Percentiles rank a stretch among this genome's conserved stretches.
phyloP scores from a whole-genome alignment of 2,329 filamentous ascomycete species.

The Graphilbum sp. region DNA sequence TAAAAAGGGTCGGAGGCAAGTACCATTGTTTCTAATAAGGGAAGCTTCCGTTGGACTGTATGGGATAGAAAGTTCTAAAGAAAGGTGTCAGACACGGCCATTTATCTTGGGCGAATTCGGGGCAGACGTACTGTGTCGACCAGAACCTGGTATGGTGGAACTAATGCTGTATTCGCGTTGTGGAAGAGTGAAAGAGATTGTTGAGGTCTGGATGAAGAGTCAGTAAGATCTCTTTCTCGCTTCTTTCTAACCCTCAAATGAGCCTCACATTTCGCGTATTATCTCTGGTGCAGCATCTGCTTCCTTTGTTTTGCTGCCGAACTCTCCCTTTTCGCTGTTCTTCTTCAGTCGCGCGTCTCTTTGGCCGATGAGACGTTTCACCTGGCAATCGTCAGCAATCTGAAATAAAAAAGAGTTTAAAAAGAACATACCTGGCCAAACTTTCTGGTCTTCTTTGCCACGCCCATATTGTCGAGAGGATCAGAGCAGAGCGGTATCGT shows the following conservation, averaged over 20 bases:
- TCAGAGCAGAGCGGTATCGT: too few species aligned
- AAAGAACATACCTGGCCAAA: slow-evolving; percentile 37
- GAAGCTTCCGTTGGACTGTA: slow-evolving; percentile 75
- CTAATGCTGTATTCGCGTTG: slow-evolving; percentile 11
- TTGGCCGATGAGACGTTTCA: slow-evolving; percentile 71
- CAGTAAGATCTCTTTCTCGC: not conserved
- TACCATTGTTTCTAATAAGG: slow-evolving; percentile 60
- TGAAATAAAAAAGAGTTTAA: not conserved
- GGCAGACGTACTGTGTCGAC: slow-evolving; percentile 10
- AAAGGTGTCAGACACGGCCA: not conserved
- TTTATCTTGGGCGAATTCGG: not conserved
- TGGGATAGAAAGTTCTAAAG: slow-evolving; percentile 64
- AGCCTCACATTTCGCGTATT: slow-evolving; percentile 9
- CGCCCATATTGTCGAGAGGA: slow-evolving; percentile 48
- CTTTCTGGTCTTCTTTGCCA: slow-evolving; percentile 81
- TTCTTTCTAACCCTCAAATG: not conserved
- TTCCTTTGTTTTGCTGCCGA: slow-evolving; percentile 27
- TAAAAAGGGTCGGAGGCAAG: too few species aligned
- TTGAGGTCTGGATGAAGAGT: slow-evolving; percentile 7
- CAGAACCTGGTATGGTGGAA: slow-evolving; percentile 12
- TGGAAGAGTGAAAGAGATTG: slow-evolving; percentile 12
- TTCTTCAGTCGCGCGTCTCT: slow-evolving; percentile 69
- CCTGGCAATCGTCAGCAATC: slow-evolving; percentile 19
- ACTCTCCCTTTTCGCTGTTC: slow-evolving; percentile 49
- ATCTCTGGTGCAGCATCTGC: slow-evolving; percentile 11